Conservation (phyloP, 495 filamentous ascomycete species). For the Neurospora intermedia region DNA sequence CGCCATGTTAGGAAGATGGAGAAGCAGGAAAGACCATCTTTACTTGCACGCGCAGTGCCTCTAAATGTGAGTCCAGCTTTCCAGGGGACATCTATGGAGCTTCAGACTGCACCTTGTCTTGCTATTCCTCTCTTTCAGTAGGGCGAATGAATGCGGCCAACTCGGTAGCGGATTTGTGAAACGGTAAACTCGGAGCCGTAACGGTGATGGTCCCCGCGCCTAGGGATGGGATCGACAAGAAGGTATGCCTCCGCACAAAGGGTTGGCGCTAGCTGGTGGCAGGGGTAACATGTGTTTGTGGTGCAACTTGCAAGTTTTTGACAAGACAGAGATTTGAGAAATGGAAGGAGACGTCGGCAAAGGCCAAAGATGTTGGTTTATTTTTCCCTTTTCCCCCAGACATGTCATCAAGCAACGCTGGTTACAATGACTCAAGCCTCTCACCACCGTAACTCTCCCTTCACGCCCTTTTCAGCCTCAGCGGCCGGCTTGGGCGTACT, state of each 20-base stretch:
- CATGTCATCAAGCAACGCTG: background rate
- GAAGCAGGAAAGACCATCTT: background rate
- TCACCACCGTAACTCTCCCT: constrained; percentile 37
- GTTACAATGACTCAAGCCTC: background rate
- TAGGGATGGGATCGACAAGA: background rate
- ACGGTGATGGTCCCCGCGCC: background rate
- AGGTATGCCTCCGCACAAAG: background rate
- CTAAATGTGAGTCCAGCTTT: background rate
- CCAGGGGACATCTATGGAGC: background rate
- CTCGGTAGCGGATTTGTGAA: background rate
- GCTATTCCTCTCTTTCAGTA: background rate
- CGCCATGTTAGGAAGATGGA: background rate
- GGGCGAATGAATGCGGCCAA: background rate
- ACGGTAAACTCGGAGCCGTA: background rate
- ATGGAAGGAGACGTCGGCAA: background rate
- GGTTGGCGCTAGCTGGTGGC: background rate
- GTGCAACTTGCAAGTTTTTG: background rate
- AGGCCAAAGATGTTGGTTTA: background rate
- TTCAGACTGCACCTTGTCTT: background rate
- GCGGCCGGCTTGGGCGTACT: constrained; percentile 3
- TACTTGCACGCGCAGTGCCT: background rate
- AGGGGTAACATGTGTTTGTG: background rate
- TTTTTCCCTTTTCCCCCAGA: background rate
- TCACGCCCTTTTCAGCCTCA: constrained; percentile 23
- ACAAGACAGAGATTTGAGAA: background rate